These are phyloP conservation scores for Silene conica DNA, from an alignment of 148 eudicot genomes.

Conservation along the genomic window DNA sequence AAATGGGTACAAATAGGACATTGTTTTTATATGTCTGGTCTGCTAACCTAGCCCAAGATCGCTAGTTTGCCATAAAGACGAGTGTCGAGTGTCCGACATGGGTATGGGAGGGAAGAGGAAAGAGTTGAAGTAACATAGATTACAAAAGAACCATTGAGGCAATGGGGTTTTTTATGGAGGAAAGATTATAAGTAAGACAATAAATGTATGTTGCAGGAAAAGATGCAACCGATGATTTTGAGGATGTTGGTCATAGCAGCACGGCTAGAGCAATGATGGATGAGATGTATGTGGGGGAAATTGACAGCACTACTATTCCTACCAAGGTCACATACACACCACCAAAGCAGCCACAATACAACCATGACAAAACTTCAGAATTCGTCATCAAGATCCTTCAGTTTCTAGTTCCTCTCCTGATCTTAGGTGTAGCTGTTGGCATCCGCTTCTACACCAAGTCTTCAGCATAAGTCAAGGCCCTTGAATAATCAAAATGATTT, in stretches of 20 bases:
- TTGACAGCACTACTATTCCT: conserved; percentile 61
- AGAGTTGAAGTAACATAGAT: too few species aligned
- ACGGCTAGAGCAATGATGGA: conserved; percentile 84
- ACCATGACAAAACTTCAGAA: conserved; percentile 66
- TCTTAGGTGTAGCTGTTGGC: conserved; percentile 67
- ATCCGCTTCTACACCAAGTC: conserved; percentile 65
- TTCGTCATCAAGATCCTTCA: conserved; percentile 75
- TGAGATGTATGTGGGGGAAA: conserved; percentile 62
- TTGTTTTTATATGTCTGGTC: too few species aligned
- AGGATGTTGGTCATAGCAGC: conserved; percentile 86
- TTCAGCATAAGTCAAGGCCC: conserved; percentile 30
- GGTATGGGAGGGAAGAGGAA: too few species aligned
- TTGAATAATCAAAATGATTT: conserved; percentile 4
- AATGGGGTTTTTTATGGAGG: not conserved
- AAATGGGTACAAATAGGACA: too few species aligned
- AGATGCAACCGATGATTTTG: conserved; percentile 92
- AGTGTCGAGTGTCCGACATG: too few species aligned
- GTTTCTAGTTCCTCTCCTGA: conserved; percentile 73
- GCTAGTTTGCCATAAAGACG: too few species aligned
- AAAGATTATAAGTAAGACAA: not conserved
- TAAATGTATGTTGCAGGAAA: conserved; percentile 49
- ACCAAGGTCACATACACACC: conserved; percentile 50
- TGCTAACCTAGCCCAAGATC: too few species aligned
- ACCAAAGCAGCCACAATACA: conserved; percentile 59
- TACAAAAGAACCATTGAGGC: too few species aligned